Evolutionary conservation across 1,284 basidiomycete species (phyloP).

Genomic region (Cryptococcus wingfieldii): DNA sequence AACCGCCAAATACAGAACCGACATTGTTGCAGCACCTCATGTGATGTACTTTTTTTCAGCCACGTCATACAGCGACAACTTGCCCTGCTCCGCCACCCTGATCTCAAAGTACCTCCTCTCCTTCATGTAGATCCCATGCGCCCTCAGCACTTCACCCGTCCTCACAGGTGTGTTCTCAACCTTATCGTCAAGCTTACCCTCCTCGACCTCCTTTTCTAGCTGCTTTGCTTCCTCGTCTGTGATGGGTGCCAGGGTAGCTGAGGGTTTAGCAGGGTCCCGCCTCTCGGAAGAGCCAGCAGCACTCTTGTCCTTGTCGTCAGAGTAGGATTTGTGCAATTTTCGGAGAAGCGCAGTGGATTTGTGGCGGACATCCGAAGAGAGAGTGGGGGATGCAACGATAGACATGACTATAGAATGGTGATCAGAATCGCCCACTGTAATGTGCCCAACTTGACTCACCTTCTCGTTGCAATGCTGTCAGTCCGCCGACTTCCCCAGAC

Average conservation of each 20-base stretch:
- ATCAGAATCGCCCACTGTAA: background rate
- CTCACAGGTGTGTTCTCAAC: constrained; percentile 27
- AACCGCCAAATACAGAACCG: background rate
- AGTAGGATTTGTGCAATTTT: constrained; percentile 28
- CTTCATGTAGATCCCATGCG: constrained; percentile 42
- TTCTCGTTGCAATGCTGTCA: constrained; percentile 37
- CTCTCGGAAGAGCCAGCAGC: background rate
- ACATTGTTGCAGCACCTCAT: background rate
- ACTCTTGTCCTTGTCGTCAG: constrained; percentile 34
- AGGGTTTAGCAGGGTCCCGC: background rate
- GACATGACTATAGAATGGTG: constrained; percentile 8
- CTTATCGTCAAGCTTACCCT: constrained; percentile 18
- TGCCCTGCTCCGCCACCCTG: constrained; percentile 21
- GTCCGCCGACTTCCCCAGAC: constrained; percentile 32
- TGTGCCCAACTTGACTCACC: constrained; percentile 15
- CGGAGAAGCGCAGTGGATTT: constrained; percentile 25
- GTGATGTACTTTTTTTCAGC: constrained; percentile 12
- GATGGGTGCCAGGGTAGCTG: constrained; percentile 15
- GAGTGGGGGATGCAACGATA: constrained; percentile 35
- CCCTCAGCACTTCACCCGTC: constrained; percentile 27
- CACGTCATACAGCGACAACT: constrained; percentile 33
- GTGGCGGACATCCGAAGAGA: constrained; percentile 37
- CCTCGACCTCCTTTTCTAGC: constrained; percentile 20
- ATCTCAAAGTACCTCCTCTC: constrained; percentile 27
- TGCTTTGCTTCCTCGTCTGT: constrained; percentile 14